These are phyloP conservation scores for Daldinia grandis DNA, from an alignment of 495 filamentous ascomycete genomes.

Conservation along the genomic window DNA sequence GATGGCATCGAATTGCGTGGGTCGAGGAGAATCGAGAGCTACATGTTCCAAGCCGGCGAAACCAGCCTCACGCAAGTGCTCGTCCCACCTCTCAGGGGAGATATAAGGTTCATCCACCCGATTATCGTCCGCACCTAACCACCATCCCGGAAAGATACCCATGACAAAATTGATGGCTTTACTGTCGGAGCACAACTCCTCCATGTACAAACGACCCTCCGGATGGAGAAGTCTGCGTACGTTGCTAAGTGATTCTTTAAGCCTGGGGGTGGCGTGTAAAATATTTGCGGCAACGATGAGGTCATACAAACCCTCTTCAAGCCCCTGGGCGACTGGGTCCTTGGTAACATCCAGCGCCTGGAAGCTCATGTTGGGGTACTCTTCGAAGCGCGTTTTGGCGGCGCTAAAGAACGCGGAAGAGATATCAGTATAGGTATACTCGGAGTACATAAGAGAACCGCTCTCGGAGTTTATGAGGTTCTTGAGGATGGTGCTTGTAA, in stretches of 20 bases:
- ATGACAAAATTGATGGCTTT: conserved; percentile 49
- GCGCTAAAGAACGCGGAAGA: conserved; percentile 53
- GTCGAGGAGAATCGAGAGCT: neutral
- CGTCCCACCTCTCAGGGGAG: neutral
- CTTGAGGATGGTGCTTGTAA: conserved; percentile 49
- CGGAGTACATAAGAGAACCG: conserved; percentile 28
- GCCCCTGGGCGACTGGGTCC: conserved; percentile 55
- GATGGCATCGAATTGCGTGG: neutral
- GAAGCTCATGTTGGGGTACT: conserved; percentile 55
- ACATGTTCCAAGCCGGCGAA: neutral
- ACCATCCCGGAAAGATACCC: conserved; percentile 60
- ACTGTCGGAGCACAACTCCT: conserved; percentile 55
- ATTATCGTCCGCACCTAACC: conserved; percentile 56
- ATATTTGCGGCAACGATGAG: conserved; percentile 56
- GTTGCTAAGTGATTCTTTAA: conserved; percentile 54
- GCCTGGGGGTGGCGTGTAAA: conserved; percentile 58
- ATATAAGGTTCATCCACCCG: neutral
- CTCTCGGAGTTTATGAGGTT: conserved; percentile 4
- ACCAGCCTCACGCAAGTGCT: neutral
- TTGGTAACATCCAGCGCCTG: conserved; percentile 50
- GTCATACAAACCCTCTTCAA: conserved; percentile 55
- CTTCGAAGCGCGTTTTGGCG: conserved; percentile 29
- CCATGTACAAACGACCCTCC: conserved; percentile 60
- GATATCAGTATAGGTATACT: conserved; percentile 64
- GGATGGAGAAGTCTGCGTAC: conserved; percentile 59